Percentiles rank a stretch among this genome's conserved stretches.
phyloP scores from a whole-genome alignment of 352 stramenopile species.

The Phytophthora multivora region DNA sequence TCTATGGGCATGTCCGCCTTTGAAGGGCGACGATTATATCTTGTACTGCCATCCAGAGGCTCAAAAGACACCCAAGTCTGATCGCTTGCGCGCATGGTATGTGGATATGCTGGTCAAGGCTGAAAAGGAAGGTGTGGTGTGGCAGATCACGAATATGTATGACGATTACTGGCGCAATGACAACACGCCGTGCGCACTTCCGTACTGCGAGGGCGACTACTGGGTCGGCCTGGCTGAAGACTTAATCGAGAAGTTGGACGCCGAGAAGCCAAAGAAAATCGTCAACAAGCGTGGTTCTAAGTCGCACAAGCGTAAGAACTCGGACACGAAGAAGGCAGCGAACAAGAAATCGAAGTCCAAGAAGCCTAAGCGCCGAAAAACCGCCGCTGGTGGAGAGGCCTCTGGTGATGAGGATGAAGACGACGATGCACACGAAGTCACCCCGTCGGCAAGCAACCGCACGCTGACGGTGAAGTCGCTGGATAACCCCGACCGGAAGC shows the following conservation, averaged over 20 bases:
- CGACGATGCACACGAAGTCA: conserved; percentile 45
- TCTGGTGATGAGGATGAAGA: conserved; percentile 57
- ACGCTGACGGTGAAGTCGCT: conserved; percentile 56
- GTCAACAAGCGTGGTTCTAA: conserved; percentile 54
- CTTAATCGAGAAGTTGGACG: conserved; percentile 89
- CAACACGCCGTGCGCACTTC: conserved; percentile 82
- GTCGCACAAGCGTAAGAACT: conserved; percentile 66
- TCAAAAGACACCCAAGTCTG: conserved; percentile 99
- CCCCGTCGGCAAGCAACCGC: conserved; percentile 20
- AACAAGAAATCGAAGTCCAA: conserved; percentile 82
- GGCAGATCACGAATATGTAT: conserved; percentile 96
- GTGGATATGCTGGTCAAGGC: conserved; percentile 90
- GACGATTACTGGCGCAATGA: conserved; percentile 94
- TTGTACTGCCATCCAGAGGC: conserved; percentile 98
- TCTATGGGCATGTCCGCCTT: conserved; percentile 99
- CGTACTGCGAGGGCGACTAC: conserved; percentile 90
- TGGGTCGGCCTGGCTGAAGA: conserved; percentile 89
- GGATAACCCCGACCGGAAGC: conserved; percentile 65
- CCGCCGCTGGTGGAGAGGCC: conserved; percentile 32
- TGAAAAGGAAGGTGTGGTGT: conserved; percentile 90
- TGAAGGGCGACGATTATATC: conserved; percentile 99
- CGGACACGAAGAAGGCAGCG: conserved; percentile 65
- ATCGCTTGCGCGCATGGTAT: conserved; percentile 97
- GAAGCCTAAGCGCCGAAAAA: conserved; percentile 79
- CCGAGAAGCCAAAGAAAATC: conserved; percentile 81